Evolutionary conservation across 2,329 filamentous ascomycete species (phyloP), one percentile per base, ranked within the genome.

Genomic region (Diaporthe sp.): DNA sequence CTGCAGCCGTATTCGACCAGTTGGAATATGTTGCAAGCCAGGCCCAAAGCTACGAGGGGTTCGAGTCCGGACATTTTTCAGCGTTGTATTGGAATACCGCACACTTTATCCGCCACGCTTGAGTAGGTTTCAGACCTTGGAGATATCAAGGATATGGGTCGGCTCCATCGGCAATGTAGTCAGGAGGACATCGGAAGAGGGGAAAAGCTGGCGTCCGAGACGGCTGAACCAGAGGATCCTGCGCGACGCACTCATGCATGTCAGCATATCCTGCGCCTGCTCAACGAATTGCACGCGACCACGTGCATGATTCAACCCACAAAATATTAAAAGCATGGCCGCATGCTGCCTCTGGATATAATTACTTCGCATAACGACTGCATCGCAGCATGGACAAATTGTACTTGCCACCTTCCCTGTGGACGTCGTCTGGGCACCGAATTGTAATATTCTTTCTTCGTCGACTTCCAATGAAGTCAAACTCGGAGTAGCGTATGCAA

Each of bases 1-100:
- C 37, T 13, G 19, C 44, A 17, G 7, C 69, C 69, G 30, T 51
- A 53, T 35, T 71, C 39, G 13, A 71, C 22, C 19, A 71, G 27
- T 22, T 71, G 69, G 9, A 71, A 42, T 2, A 71, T 32, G 55
- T 71, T 71, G 53, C 68, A 71, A 8, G 32, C 68, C 13, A 71
- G 42, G 68, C 68, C 39, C 19, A 71, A 30, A 17, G 68, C 68
- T n/a, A 25, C 68, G 22, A 71, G 68, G 17, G 70, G 70, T 30
- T 71, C 70, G 4, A 71, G n/a, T 17, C 70, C 70, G 50, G 70
- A 71, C 70, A 71, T 72, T 27, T 27, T 17, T 12, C 1, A 35
- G 19, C 15, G 30, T 15, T 12, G 5, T 15, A 7, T 35, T 37
- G 30, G 3, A n/a, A 7, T n/a, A 19, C 30, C 4, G 32, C 12